A percentile compares a stretch with the other conserved stretches of the same genome.
phyloP scores from a whole-genome alignment of 441 rosid species.

The Aquilaria agallochum region DNA sequence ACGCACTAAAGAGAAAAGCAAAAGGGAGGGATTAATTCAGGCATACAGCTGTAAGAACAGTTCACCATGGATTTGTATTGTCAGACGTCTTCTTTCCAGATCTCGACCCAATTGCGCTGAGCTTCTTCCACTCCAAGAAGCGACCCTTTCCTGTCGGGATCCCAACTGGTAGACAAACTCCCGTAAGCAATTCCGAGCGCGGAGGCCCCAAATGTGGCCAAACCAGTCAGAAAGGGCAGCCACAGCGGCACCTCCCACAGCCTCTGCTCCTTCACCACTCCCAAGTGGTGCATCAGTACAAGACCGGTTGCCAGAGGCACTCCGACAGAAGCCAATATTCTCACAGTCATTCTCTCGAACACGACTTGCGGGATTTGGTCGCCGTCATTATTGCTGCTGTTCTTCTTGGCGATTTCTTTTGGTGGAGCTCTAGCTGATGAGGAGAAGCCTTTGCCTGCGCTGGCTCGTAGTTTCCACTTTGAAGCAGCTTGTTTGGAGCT shows the following conservation, averaged over 20 bases:
- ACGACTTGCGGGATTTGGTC: constrained; percentile 59
- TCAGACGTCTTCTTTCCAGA: constrained; percentile 60
- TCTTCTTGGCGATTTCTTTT: constrained; percentile 4
- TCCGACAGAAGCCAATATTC: constrained; percentile 55
- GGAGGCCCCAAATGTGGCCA: constrained; percentile 60
- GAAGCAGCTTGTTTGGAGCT: constrained; percentile 14
- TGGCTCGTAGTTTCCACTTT: constrained; percentile 34
- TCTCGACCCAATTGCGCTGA: constrained; percentile 66
- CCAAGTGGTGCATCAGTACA: constrained; percentile 40
- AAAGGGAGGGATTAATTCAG: too few relatives aligned
- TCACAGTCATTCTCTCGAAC: constrained; percentile 40
- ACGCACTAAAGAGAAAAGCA: too few relatives aligned
- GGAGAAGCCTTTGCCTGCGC: constrained; percentile 44
- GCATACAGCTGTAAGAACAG: neutral
- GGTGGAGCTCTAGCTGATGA: constrained; percentile 12
- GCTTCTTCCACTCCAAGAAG: constrained; percentile 63
- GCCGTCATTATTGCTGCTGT: constrained; percentile 26
- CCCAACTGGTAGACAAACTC: constrained; percentile 65
- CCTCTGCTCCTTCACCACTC: constrained; percentile 41
- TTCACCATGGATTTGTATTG: neutral
- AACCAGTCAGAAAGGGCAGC: constrained; percentile 46
- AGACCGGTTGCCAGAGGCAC: constrained; percentile 53
- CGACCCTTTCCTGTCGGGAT: constrained; percentile 49
- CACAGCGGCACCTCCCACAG: constrained; percentile 61
- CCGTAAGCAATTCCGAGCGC: constrained; percentile 75